Conservation (phyloP, 139 green algal genomes). For the Asterochloris sp. region DNA sequence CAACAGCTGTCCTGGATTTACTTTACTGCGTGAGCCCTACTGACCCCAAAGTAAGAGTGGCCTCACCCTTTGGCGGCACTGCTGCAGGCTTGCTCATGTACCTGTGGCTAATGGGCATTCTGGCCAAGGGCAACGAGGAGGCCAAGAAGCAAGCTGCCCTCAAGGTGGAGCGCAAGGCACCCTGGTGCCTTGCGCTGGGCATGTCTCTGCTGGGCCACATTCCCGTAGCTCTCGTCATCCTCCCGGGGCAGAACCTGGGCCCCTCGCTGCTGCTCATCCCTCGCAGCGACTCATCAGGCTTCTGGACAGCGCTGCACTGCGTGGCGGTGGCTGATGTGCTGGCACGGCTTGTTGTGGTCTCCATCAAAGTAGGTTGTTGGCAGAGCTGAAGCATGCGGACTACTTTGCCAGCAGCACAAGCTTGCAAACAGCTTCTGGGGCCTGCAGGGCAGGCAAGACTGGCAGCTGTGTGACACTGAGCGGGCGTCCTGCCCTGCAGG, state of each 20-base stretch:
- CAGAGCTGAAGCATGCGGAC: too few relatives aligned
- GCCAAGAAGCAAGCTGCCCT: conserved; percentile 32
- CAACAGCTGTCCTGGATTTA: too few relatives aligned
- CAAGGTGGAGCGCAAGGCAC: conserved; percentile 15
- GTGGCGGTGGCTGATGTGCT: conserved; percentile 42
- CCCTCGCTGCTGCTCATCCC: conserved; percentile 19
- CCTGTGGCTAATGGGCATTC: conserved; percentile 24
- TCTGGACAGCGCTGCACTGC: conserved; percentile 36
- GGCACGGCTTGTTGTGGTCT: conserved; percentile 38
- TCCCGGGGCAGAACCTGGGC: conserved; percentile 7
- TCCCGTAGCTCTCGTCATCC: conserved; percentile 6
- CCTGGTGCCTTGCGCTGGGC: conserved; percentile 23
- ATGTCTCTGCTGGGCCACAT: conserved; percentile 3
- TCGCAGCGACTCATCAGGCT: neutral
- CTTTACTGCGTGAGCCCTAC: too few relatives aligned
- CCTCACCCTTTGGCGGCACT: neutral
- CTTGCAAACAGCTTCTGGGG: conserved; percentile 20
- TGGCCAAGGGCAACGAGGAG: conserved; percentile 22
- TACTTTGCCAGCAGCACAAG: too few relatives aligned
- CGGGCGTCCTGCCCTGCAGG: too few relatives aligned
- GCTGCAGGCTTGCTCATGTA: conserved; percentile 23
- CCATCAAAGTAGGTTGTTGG: conserved; percentile 36
- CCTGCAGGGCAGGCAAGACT: too few relatives aligned
- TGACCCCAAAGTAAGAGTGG: too few relatives aligned
- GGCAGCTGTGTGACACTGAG: too few relatives aligned